Conservation (phyloP, 1,284 basidiomycete species). For the Boletus smithii region DNA sequence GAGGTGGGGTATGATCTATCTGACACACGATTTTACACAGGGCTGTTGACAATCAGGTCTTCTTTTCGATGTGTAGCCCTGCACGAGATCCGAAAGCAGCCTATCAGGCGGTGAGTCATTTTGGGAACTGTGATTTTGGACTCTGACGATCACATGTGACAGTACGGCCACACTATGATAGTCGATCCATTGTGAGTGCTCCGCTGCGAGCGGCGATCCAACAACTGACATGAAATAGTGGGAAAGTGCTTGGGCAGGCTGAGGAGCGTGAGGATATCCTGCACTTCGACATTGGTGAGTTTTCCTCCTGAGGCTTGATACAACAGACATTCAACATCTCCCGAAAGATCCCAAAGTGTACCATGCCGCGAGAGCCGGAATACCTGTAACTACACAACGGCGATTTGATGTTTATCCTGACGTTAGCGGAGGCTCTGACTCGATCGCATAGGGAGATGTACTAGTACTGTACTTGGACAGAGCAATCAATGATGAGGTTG, state of each 20-base stretch:
- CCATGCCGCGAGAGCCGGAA: slow-evolving; percentile 69
- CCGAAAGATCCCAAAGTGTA: slow-evolving; percentile 68
- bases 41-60: slow-evolving; percentile 96
- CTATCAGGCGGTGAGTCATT: slow-evolving; percentile 77
- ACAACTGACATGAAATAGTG: slow-evolving; percentile 47
- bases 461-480: background rate
- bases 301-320: slow-evolving; percentile 5
- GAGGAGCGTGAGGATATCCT: slow-evolving; percentile 80
- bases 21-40: slow-evolving; percentile 40
- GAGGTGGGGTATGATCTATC: slow-evolving; percentile 2
- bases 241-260: slow-evolving; percentile 76
- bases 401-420: slow-evolving; percentile 91
- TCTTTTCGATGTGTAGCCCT: slow-evolving; percentile 93
- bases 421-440: slow-evolving; percentile 40
- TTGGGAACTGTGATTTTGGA: background rate
- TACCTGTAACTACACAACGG: slow-evolving; percentile 85
- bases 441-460: too few species aligned
- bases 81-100: slow-evolving; percentile 79
- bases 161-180: slow-evolving; percentile 91
- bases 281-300: slow-evolving; percentile 77
- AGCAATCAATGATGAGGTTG: too few species aligned
- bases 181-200: slow-evolving; percentile 80
- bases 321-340: slow-evolving; percentile 2
- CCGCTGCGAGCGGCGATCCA: background rate
- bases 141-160: slow-evolving; percentile 3